Base-by-base conservation (phyloP, 2,329 filamentous ascomycete genomes). In the Ramichloridium luteum region DNA sequence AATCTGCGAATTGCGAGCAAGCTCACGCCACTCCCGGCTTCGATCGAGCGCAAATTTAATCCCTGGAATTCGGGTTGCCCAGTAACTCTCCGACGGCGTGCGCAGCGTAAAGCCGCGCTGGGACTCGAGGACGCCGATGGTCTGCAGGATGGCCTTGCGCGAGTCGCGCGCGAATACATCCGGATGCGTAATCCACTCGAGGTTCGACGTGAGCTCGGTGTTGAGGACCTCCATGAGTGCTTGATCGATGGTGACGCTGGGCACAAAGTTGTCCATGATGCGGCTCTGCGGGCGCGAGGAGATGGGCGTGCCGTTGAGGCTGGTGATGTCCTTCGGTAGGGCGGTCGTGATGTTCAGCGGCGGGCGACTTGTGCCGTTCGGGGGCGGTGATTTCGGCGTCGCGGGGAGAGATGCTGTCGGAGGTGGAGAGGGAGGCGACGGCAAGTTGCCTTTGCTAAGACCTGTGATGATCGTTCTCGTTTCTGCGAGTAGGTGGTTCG, bases 161-260 rank as follows among this genome's bases (percentile, higher is more conserved):
- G 82, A 90, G 55, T 98, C 90, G 22, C 90, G 76, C 6, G 81
- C 79, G 54, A 98, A 98, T 2, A 96, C 83, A 2, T 86, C 86
- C 2, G 90, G 90, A 51, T 98, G 90, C 53, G 80, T 85, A 57
- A 98, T 96, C 90, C 90, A 98, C 59, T 98, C 90, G 11, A 98
- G 64, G 30, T 81, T 83, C 18, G 81, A 74, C 54, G 93, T 84
- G 18, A 98, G 71, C 56, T 98, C 90, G 1, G 81, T 74, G 54
- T 98, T 90, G 12, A 98, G 73, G 2, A 90, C 86, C 14, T 74
- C 67, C 48, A 96, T 88, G 0, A 82, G 90, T 20, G 67, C 68
- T 4, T 72, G 61, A 50, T 98, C 90, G 34, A 98, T 88, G n/a
- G 84, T 81, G 5, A 76, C 72, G 16, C 61, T 71, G 44, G 57